phyloP scores from a whole-genome alignment of 2,329 filamentous ascomycete species.

The Achaetomium macrosporum region DNA sequence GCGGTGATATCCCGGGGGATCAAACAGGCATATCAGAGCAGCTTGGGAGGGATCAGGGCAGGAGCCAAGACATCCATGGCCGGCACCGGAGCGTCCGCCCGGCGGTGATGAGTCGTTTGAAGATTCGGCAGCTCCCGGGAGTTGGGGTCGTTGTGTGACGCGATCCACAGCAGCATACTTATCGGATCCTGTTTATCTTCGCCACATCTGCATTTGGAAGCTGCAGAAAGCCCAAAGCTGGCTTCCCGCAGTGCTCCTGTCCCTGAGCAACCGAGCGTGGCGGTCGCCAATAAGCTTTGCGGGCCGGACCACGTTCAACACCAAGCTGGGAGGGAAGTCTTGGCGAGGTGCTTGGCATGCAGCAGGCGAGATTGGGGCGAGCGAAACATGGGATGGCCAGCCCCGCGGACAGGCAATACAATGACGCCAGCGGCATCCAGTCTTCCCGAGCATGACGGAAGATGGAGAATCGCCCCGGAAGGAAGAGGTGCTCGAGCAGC shows the following conservation, averaged over 20 bases:
- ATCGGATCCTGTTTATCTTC: too few relatives aligned
- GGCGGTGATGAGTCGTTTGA: too few relatives aligned
- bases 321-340: not conserved
- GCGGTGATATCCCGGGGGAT: too few relatives aligned
- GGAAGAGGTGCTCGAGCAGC: not conserved
- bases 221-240: not conserved
- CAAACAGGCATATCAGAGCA: too few relatives aligned
- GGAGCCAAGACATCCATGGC: too few relatives aligned
- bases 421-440: not conserved
- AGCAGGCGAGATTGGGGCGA: not conserved
- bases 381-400: not conserved
- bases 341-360: constrained; percentile 8
- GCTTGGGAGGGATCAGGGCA: too few relatives aligned
- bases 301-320: constrained; percentile 17
- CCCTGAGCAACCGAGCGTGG: constrained; percentile 4
- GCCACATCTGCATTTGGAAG: too few relatives aligned
- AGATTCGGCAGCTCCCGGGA: too few relatives aligned
- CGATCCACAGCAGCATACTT: too few relatives aligned
- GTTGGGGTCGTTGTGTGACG: too few relatives aligned
- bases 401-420: not conserved
- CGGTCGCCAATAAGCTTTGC: constrained; percentile 19
- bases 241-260: constrained; percentile 12
- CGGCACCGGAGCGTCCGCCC: too few relatives aligned
- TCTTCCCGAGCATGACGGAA: not conserved
- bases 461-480: too few relatives aligned